These are phyloP conservation scores for Aphanomyces stellatus DNA, from an alignment of 352 stramenopile genomes.

Conservation along the genomic window DNA sequence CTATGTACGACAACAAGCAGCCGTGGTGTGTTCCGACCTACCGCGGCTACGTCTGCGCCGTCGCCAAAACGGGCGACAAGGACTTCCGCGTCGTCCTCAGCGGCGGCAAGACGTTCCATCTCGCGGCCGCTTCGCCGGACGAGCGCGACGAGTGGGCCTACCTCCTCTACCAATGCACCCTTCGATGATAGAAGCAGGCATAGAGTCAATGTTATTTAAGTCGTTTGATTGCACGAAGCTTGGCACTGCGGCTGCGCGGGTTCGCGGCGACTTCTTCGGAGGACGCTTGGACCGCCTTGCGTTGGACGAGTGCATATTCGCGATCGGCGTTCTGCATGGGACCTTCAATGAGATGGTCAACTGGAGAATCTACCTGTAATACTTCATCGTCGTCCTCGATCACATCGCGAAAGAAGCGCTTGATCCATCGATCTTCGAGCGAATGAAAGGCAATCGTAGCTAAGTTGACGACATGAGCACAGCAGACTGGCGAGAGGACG, in stretches of 20 bases:
- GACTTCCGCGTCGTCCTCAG: conserved; percentile 58
- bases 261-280: conserved; percentile 55
- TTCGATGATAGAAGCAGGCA: background rate
- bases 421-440: conserved; percentile 74
- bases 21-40: conserved; percentile 69
- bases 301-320: conserved; percentile 46
- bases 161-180: background rate
- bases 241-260: conserved; percentile 54
- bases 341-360: no score
- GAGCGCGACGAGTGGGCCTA: conserved; percentile 25
- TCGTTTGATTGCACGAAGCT: conserved; percentile 30
- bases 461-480: conserved; percentile 7
- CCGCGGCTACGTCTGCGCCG: conserved; percentile 60
- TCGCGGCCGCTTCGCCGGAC: conserved; percentile 54
- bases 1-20: conserved; percentile 73
- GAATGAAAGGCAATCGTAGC: conserved; percentile 80
- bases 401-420: conserved; percentile 56
- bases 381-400: conserved; percentile 35
- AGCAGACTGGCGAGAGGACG: background rate
- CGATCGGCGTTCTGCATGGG: no score
- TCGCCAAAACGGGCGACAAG: conserved; percentile 48
- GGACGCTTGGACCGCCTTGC: conserved; percentile 60
- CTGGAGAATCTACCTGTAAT: no score
- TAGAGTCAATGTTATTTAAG: background rate
- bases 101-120: conserved; percentile 55